Conservation (phyloP, 2,329 filamentous ascomycete species). For the Ascochyta pisi region DNA sequence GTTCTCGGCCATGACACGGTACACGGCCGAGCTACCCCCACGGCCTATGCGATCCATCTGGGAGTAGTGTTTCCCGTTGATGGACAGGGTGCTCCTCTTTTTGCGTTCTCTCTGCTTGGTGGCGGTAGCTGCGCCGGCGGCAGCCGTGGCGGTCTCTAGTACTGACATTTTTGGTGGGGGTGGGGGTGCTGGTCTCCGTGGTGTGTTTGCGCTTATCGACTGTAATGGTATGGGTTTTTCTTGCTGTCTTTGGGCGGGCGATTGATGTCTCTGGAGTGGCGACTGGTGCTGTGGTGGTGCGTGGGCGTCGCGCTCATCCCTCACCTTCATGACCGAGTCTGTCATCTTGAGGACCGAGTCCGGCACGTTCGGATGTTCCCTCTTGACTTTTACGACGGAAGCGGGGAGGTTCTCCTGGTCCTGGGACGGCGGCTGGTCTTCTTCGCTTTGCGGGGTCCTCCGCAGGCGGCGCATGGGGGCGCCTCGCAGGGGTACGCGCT, state of each 20-base stretch:
- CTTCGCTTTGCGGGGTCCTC: slow-evolving; percentile 50
- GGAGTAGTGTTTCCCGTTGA: slow-evolving; percentile 92
- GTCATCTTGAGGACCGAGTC: slow-evolving; percentile 17
- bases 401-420: slow-evolving; percentile 84
- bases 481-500: slow-evolving; percentile 48
- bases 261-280: slow-evolving; percentile 42
- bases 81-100: slow-evolving; percentile 80
- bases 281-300: slow-evolving; percentile 35
- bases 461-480: slow-evolving; percentile 49
- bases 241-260: slow-evolving; percentile 37
- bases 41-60: slow-evolving; percentile 89
- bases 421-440: slow-evolving; percentile 54
- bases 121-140: slow-evolving; percentile 75
- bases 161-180: slow-evolving; percentile 97
- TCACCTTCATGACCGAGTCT: slow-evolving; percentile 46
- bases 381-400: slow-evolving; percentile 39
- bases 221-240: slow-evolving; percentile 59
- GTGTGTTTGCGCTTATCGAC: slow-evolving; percentile 70
- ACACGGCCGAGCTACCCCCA: slow-evolving; percentile 92
- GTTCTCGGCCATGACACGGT: slow-evolving; percentile 95
- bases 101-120: slow-evolving; percentile 74
- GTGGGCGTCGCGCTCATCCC: slow-evolving; percentile 33
- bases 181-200: slow-evolving; percentile 75
- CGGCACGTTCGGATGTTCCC: slow-evolving; percentile 27
- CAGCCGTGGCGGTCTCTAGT: slow-evolving; percentile 86